phyloP scores from a whole-genome alignment of 768 basidiomycete species.

The Udeniomyces megalosporus region DNA sequence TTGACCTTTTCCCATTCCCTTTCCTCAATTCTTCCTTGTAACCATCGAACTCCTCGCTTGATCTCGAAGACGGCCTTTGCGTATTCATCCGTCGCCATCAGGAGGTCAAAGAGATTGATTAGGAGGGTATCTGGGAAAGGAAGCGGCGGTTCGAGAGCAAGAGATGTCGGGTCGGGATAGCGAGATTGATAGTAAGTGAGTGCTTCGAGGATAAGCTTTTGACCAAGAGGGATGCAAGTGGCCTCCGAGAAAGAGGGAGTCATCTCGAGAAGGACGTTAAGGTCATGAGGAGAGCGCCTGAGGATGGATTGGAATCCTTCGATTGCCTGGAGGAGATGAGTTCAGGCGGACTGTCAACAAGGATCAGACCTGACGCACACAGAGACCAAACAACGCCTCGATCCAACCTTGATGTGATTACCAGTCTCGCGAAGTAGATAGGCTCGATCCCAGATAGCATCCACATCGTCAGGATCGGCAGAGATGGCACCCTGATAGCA shows the following conservation, averaged over 20 bases:
- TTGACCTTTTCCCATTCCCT: constrained; percentile 67
- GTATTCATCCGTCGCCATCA: constrained; percentile 53
- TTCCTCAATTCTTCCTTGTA: constrained; percentile 58
- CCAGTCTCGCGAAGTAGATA: constrained; percentile 59
- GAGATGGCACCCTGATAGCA: constrained; percentile 72
- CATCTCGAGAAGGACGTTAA: constrained; percentile 60
- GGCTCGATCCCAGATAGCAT: constrained; percentile 80
- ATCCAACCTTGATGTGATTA: constrained; percentile 54
- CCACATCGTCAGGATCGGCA: constrained; percentile 62
- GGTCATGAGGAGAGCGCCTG: constrained; percentile 59
- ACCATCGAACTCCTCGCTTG: constrained; percentile 65
- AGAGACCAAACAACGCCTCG: too few species aligned
- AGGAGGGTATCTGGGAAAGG: constrained; percentile 50
- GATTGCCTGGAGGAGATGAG: constrained; percentile 36
- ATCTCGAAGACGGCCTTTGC: constrained; percentile 53
- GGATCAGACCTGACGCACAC: neutral
- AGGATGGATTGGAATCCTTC: constrained; percentile 54
- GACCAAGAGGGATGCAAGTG: constrained; percentile 48
- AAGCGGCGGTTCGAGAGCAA: constrained; percentile 31
- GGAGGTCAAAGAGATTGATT: constrained; percentile 70
- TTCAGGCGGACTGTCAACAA: neutral
- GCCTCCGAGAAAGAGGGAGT: constrained; percentile 61
- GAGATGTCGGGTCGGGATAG: constrained; percentile 33
- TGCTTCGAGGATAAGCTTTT: constrained; percentile 52
- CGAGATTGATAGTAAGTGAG: constrained; percentile 48